These are phyloP conservation scores for Typha latifolia DNA, from an alignment of 176 grass and related monocot species.

Conservation along the genomic window DNA sequence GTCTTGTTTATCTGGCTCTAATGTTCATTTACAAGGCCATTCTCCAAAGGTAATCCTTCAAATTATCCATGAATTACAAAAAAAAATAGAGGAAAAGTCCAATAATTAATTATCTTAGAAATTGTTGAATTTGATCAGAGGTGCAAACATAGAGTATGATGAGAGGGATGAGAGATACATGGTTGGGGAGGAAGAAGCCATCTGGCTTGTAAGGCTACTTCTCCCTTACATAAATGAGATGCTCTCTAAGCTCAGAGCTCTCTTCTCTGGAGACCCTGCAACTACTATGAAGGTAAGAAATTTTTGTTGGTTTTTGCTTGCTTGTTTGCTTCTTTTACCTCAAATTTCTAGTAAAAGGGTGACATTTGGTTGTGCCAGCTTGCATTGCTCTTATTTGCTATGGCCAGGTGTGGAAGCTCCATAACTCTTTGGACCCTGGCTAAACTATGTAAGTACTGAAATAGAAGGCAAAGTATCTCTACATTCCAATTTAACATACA, in stretches of 20 bases:
- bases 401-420: constrained; percentile 83
- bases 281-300: constrained; percentile 84
- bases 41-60: constrained; percentile 51
- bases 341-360: constrained; percentile 20
- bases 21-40: constrained; percentile 70
- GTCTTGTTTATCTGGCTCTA: constrained; percentile 74
- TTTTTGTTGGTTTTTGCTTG: neutral
- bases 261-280: constrained; percentile 86
- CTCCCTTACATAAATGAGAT: constrained; percentile 93
- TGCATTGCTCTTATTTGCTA: constrained; percentile 71
- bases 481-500: constrained; percentile 1
- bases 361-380: constrained; percentile 57
- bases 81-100: too few relatives aligned
- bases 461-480: neutral
- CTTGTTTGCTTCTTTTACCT: neutral
- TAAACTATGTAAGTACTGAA: constrained; percentile 56
- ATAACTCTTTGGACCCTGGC: constrained; percentile 73
- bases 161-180: constrained; percentile 33
- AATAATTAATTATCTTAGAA: too few relatives aligned
- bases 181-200: constrained; percentile 89
- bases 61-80: neutral
- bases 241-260: constrained; percentile 47
- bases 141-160: constrained; percentile 37
- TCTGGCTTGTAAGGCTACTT: constrained; percentile 69
- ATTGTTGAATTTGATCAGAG: constrained; percentile 26